Percentiles rank a stretch among this genome's conserved stretches.
phyloP scores from a whole-genome alignment of 306 rosid species.

The Lupinus albus region DNA sequence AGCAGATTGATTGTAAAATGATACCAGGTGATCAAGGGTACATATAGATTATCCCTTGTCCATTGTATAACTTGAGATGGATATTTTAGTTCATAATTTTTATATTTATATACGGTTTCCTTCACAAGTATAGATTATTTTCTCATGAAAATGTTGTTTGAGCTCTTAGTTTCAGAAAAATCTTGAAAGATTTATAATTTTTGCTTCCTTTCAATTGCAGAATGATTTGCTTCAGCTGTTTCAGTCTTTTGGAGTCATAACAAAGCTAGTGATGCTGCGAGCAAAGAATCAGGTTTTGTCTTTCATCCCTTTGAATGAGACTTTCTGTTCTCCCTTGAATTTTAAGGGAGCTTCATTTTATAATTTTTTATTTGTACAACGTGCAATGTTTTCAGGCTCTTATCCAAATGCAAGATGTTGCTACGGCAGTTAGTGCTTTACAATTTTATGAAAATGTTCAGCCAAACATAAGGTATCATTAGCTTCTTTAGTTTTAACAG shows the following conservation, averaged over 20 bases:
- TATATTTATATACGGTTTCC: conserved; percentile 16
- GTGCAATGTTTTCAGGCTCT: conserved; percentile 63
- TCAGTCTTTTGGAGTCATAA: conserved; percentile 91
- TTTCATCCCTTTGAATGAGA: background rate
- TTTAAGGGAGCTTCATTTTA: conserved; percentile 28
- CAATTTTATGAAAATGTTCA: conserved; percentile 79
- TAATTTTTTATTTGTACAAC: conserved; percentile 25
- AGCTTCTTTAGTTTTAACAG: conserved; percentile 8
- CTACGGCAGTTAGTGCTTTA: conserved; percentile 78
- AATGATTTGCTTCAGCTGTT: conserved; percentile 89
- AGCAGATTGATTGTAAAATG: background rate
- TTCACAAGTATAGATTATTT: conserved; percentile 5
- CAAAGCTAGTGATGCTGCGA: conserved; percentile 94
- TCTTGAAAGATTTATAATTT: conserved; percentile 19
- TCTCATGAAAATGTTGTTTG: conserved; percentile 6
- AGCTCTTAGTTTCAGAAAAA: conserved; percentile 5
- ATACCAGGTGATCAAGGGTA: background rate
- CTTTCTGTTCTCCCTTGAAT: conserved; percentile 1
- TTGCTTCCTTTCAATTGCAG: conserved; percentile 44
- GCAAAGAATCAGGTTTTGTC: conserved; percentile 85
- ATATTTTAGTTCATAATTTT: background rate
- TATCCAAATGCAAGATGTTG: conserved; percentile 86
- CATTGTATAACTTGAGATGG: background rate
- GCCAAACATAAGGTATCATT: conserved; percentile 73
- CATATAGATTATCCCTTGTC: background rate